These are phyloP conservation scores for Spizellomyces punctatus DNA, from an alignment of 192 early-diverging fungal genomes.

Conservation along the genomic window DNA sequence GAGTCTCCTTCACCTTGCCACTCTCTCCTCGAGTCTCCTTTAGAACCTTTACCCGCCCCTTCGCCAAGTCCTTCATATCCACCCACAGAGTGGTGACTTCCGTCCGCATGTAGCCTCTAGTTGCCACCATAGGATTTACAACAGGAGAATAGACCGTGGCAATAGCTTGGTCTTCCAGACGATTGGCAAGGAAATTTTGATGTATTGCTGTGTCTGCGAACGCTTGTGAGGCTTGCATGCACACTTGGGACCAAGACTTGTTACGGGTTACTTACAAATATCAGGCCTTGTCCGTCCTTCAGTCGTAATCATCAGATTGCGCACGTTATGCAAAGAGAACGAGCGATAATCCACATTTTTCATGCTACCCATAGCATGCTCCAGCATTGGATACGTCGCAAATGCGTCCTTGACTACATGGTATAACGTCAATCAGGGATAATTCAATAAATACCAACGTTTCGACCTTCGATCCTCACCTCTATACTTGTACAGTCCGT, in stretches of 20 bases:
- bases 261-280: constrained; percentile 41
- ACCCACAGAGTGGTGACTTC: constrained; percentile 69
- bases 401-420: constrained; percentile 67
- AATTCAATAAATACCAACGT: no score
- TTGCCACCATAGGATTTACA: constrained; percentile 79
- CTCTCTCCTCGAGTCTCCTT: constrained; percentile 35
- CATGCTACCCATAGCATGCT: constrained; percentile 67
- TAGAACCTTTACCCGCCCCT: constrained; percentile 64
- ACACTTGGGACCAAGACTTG: no score
- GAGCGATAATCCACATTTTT: constrained; percentile 42
- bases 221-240: no score
- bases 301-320: constrained; percentile 65
- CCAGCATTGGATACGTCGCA: constrained; percentile 65
- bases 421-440: not conserved
- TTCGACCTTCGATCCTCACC: constrained; percentile 27
- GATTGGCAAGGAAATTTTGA: constrained; percentile 57
- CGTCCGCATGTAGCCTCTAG: constrained; percentile 77
- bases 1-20: constrained; percentile 22
- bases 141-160: constrained; percentile 75
- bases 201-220: constrained; percentile 16
- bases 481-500: constrained; percentile 69
- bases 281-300: constrained; percentile 52
- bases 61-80: constrained; percentile 65
- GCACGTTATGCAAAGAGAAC: constrained; percentile 57
- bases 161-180: constrained; percentile 70